These are phyloP conservation scores for Isabelozyma gotoi DNA, from an alignment of 805 yeast species.

Conservation along the genomic window DNA sequence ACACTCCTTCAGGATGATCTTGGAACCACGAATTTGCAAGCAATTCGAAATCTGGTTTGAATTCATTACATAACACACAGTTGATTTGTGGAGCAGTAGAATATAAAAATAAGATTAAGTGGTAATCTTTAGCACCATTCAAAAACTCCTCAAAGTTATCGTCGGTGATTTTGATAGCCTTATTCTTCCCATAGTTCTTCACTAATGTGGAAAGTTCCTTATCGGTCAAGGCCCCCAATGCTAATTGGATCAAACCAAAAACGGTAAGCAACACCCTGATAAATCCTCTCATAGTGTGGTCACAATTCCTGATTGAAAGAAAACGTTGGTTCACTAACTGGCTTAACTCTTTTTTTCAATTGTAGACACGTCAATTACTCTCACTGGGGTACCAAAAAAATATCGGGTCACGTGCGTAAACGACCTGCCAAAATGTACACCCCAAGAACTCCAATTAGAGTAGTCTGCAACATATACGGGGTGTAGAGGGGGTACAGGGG, in stretches of 20 bases:
- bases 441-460: too few relatives aligned
- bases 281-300: background rate
- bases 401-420: background rate
- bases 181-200: conserved; percentile 13
- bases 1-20: conserved; percentile 50
- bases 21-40: conserved; percentile 59
- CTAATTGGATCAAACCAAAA: conserved; percentile 11
- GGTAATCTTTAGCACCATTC: conserved; percentile 66
- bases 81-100: conserved; percentile 73
- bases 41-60: conserved; percentile 61
- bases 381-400: background rate
- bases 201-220: conserved; percentile 20
- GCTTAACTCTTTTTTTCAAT: background rate
- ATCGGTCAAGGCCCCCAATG: conserved; percentile 21
- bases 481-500: too few relatives aligned
- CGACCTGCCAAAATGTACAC: too few relatives aligned
- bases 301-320: background rate
- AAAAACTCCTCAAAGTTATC: conserved; percentile 56
- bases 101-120: conserved; percentile 66
- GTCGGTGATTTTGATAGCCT: conserved; percentile 48
- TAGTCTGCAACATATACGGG: too few relatives aligned
- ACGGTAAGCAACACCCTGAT: background rate
- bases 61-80: conserved; percentile 70
- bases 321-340: too few relatives aligned
- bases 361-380: background rate